Evolutionary conservation across 352 stramenopile genomes (phyloP).

Genomic region (Phytophthora capsici): DNA sequence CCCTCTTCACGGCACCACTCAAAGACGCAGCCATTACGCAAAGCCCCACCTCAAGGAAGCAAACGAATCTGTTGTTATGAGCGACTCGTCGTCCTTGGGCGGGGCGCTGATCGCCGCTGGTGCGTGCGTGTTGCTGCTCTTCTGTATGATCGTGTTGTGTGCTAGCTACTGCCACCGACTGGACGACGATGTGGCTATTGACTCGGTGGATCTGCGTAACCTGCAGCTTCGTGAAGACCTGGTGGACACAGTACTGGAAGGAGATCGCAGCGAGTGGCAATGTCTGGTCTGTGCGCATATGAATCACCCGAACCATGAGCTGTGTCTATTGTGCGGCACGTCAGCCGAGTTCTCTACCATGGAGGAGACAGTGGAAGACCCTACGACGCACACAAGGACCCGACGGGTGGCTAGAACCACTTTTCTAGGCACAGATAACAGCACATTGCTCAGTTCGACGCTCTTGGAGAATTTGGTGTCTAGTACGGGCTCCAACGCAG

Average conservation of each 20-base stretch:
- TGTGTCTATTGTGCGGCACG: constrained; percentile 70
- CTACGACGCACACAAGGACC: constrained; percentile 10
- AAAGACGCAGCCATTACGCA: constrained; percentile 1
- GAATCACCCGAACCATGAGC: constrained; percentile 72
- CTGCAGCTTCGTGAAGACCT: constrained; percentile 70
- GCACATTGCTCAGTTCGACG: constrained; percentile 39
- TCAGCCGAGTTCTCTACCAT: constrained; percentile 61
- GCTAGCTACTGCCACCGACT: constrained; percentile 42
- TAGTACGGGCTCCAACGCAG: constrained; percentile 15
- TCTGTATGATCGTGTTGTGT: constrained; percentile 54
- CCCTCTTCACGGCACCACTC: neutral
- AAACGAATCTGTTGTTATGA: constrained; percentile 14
- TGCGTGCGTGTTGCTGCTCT: constrained; percentile 49
- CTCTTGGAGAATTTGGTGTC: constrained; percentile 33
- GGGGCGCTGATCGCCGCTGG: constrained; percentile 41
- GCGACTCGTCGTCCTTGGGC: constrained; percentile 35
- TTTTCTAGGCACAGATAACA: constrained; percentile 36
- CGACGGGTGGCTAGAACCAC: constrained; percentile 35
- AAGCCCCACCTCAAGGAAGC: neutral
- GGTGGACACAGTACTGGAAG: constrained; percentile 68
- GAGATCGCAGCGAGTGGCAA: constrained; percentile 70
- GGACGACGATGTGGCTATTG: constrained; percentile 53
- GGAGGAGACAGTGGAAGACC: constrained; percentile 43
- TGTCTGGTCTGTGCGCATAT: constrained; percentile 78
- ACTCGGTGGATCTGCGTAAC: constrained; percentile 58